phyloP scores from a whole-genome alignment of 257 asterid species.

The Ehretia macrophylla region DNA sequence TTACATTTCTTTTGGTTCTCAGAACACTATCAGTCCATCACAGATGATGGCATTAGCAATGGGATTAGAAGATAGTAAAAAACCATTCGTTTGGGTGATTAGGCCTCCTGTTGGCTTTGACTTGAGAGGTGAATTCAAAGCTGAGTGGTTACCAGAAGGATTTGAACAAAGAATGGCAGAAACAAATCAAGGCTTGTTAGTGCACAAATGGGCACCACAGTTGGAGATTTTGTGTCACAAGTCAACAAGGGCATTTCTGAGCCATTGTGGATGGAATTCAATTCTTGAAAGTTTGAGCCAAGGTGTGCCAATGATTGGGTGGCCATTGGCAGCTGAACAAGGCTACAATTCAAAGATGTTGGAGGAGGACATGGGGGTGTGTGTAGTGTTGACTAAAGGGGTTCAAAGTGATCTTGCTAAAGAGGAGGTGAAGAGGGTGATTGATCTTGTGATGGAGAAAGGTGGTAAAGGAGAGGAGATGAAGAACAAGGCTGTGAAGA shows the following conservation, averaged over 20 bases:
- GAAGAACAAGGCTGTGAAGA: slow-evolving; percentile 52
- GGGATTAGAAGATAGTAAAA: slow-evolving; percentile 62
- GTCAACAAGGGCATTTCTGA: slow-evolving; percentile 66
- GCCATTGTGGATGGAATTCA: slow-evolving; percentile 97
- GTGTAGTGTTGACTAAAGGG: slow-evolving; percentile 59
- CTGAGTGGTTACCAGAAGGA: slow-evolving; percentile 71
- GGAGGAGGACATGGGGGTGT: slow-evolving; percentile 75
- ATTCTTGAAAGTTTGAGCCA: slow-evolving; percentile 76
- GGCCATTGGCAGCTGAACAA: slow-evolving; percentile 97
- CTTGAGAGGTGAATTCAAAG: slow-evolving; percentile 38
- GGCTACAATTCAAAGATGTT: slow-evolving; percentile 80
- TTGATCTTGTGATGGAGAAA: slow-evolving; percentile 42
- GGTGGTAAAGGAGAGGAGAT: slow-evolving; percentile 53
- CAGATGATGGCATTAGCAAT: slow-evolving; percentile 86
- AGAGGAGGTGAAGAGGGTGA: slow-evolving; percentile 62
- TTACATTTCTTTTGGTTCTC: slow-evolving; percentile 92
- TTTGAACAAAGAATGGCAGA: slow-evolving; percentile 36
- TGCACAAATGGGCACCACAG: slow-evolving; percentile 93
- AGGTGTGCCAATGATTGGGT: slow-evolving; percentile 86
- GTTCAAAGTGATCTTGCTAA: slow-evolving; percentile 26
- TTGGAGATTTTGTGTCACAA: slow-evolving; percentile 72
- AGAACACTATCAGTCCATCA: slow-evolving; percentile 59
- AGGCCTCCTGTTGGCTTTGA: slow-evolving; percentile 77
- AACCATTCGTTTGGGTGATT: slow-evolving; percentile 67
- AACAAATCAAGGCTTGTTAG: slow-evolving; percentile 46